Conservation (phyloP, 1,139 yeast species). For the Wickerhamiella infanticola region DNA sequence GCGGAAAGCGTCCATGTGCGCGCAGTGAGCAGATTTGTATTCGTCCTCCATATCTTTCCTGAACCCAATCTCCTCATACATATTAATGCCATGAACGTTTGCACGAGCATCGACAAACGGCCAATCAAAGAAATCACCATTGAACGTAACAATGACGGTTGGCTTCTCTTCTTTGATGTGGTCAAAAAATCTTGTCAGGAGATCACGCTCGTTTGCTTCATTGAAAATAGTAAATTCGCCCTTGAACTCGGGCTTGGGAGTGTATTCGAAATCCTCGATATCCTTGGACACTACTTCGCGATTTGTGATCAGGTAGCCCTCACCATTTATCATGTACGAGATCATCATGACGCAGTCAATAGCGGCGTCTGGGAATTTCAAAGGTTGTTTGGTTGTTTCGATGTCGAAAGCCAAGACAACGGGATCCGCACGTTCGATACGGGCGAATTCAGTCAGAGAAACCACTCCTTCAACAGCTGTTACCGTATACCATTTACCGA, state of each 20-base stretch:
- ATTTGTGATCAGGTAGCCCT: constrained; percentile 85
- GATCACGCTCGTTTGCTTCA: constrained; percentile 68
- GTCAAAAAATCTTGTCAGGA: constrained; percentile 66
- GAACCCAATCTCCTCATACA: constrained; percentile 92
- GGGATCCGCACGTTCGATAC: constrained; percentile 92
- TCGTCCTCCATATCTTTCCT: constrained; percentile 68
- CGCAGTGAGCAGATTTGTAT: constrained; percentile 83
- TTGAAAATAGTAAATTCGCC: constrained; percentile 84
- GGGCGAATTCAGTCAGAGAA: constrained; percentile 49
- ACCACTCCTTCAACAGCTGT: constrained; percentile 45
- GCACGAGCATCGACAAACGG: constrained; percentile 92
- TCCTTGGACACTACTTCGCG: constrained; percentile 89
- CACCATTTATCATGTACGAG: constrained; percentile 97
- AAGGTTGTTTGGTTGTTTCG: constrained; percentile 92
- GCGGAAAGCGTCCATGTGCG: constrained; percentile 92
- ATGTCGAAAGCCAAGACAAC: constrained; percentile 94
- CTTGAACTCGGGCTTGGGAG: constrained; percentile 92
- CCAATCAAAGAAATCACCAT: constrained; percentile 99
- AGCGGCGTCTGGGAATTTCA: constrained; percentile 86
- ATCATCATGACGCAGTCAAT: constrained; percentile 98
- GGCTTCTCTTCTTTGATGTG: constrained; percentile 82
- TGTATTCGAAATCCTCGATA: constrained; percentile 91
- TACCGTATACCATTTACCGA: constrained; percentile 93
- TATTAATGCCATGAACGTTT: constrained; percentile 62
- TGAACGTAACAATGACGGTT: constrained; percentile 90